Evolutionary conservation across 1,139 yeast genomes (phyloP).

Genomic region (Debaryomyces psychrophilus): DNA sequence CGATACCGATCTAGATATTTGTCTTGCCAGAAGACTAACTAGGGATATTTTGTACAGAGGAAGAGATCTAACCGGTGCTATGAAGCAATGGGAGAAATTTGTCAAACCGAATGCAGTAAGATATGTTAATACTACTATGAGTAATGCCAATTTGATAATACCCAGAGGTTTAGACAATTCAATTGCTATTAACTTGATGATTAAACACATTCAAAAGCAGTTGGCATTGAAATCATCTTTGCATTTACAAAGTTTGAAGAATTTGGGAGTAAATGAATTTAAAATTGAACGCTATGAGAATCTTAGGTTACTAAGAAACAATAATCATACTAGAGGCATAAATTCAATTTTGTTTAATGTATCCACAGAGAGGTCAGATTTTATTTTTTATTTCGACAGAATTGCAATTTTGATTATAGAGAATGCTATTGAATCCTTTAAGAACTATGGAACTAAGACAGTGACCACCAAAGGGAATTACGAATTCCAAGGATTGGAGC

Average conservation of each 20-base stretch:
- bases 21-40: slow-evolving; percentile 83
- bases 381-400: slow-evolving; percentile 83
- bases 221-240: slow-evolving; percentile 62
- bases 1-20: slow-evolving; percentile 90
- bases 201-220: slow-evolving; percentile 78
- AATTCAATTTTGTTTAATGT: slow-evolving; percentile 68
- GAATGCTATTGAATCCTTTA: slow-evolving; percentile 58
- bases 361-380: slow-evolving; percentile 66
- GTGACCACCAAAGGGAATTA: slow-evolving; percentile 52
- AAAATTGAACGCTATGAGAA: slow-evolving; percentile 32
- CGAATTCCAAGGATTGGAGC: slow-evolving; percentile 41
- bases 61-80: slow-evolving; percentile 77
- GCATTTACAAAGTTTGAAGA: slow-evolving; percentile 63
- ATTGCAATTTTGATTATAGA: slow-evolving; percentile 71
- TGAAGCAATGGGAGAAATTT: slow-evolving; percentile 85
- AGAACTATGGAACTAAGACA: slow-evolving; percentile 27
- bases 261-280: slow-evolving; percentile 50
- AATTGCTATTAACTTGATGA: slow-evolving; percentile 78
- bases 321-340: slow-evolving; percentile 73
- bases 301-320: slow-evolving; percentile 49
- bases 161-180: slow-evolving; percentile 87
- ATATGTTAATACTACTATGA: slow-evolving; percentile 76
- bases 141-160: slow-evolving; percentile 79
- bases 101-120: slow-evolving; percentile 92
- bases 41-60: slow-evolving; percentile 88